phyloP scores from a whole-genome alignment of 768 basidiomycete genomes.

The Lentinula detonsa region DNA sequence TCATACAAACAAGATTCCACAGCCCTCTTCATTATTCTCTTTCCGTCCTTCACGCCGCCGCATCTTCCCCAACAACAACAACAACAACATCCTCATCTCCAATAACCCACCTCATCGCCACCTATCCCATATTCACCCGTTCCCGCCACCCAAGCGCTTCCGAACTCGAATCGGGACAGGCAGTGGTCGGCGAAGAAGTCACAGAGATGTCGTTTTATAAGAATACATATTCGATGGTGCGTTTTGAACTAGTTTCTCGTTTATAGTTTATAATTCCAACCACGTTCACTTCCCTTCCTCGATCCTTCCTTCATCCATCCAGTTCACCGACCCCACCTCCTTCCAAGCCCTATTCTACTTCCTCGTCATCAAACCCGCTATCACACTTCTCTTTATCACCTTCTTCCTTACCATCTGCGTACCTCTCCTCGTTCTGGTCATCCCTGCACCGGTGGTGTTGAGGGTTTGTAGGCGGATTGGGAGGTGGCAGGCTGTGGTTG shows the following conservation, averaged over 20 bases:
- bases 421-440: conserved; percentile 48
- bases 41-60: conserved; percentile 51
- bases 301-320: background rate
- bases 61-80: too few species aligned
- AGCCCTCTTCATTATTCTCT: conserved; percentile 46
- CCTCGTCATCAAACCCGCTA: conserved; percentile 78
- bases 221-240: conserved; percentile 76
- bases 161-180: conserved; percentile 43
- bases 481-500: conserved; percentile 79
- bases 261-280: too few species aligned
- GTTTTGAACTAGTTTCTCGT: conserved; percentile 13
- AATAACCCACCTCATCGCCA: background rate
- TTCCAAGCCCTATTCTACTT: conserved; percentile 88
- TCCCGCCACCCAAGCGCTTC: conserved; percentile 39
- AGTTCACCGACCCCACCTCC: conserved; percentile 80
- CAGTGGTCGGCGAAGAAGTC: conserved; percentile 20
- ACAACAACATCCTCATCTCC: background rate
- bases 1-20: conserved; percentile 67
- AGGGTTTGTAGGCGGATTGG: conserved; percentile 62
- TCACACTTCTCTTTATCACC: conserved; percentile 63
- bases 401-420: conserved; percentile 50
- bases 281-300: too few species aligned
- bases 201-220: conserved; percentile 73
- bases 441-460: conserved; percentile 65
- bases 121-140: conserved; percentile 68